Evolutionary conservation across 2,329 filamentous ascomycete genomes (phyloP).

Genomic region (Ophiocordyceps camponoti-floridani): DNA sequence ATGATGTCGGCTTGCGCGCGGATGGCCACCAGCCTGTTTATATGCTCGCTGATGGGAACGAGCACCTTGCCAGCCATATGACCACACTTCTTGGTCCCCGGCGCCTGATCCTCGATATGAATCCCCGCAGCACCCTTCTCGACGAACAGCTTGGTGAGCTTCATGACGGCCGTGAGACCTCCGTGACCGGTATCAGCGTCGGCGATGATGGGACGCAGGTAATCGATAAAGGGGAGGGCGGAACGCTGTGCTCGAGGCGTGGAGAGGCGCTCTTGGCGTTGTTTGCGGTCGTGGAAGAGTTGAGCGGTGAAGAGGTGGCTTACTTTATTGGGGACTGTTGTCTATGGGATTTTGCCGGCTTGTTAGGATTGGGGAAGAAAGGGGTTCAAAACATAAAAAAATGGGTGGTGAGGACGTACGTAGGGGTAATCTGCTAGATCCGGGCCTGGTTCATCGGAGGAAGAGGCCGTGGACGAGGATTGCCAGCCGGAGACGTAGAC

Average conservation of each 20-base stretch:
- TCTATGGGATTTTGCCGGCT: constrained; percentile 28
- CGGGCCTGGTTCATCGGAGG: constrained; percentile 87
- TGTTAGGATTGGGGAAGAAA: background rate
- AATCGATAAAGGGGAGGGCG: constrained; percentile 69
- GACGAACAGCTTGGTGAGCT: constrained; percentile 93
- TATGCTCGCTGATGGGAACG: constrained; percentile 93
- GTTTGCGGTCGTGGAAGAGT: constrained; percentile 98
- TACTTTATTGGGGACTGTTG: constrained; percentile 96
- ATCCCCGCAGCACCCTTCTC: constrained; percentile 95
- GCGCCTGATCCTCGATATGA: constrained; percentile 96
- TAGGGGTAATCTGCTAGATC: constrained; percentile 97
- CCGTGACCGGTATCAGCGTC: constrained; percentile 96
- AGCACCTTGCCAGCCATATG: constrained; percentile 99
- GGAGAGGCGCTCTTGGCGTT: constrained; percentile 81
- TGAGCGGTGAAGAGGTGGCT: constrained; percentile 95
- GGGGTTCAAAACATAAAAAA: too few species aligned
- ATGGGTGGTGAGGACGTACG: constrained; percentile 25
- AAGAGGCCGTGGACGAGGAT: constrained; percentile 87
- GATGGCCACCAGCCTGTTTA: constrained; percentile 92
- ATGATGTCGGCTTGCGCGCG: constrained; percentile 97
- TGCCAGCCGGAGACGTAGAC: constrained; percentile 99
- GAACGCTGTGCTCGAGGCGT: constrained; percentile 54
- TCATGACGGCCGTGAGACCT: constrained; percentile 97
- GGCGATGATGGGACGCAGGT: constrained; percentile 86
- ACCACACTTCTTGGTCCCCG: constrained; percentile 97